Conservation (phyloP, 2,329 filamentous ascomycete species). For the Canariomyces notabilis region DNA sequence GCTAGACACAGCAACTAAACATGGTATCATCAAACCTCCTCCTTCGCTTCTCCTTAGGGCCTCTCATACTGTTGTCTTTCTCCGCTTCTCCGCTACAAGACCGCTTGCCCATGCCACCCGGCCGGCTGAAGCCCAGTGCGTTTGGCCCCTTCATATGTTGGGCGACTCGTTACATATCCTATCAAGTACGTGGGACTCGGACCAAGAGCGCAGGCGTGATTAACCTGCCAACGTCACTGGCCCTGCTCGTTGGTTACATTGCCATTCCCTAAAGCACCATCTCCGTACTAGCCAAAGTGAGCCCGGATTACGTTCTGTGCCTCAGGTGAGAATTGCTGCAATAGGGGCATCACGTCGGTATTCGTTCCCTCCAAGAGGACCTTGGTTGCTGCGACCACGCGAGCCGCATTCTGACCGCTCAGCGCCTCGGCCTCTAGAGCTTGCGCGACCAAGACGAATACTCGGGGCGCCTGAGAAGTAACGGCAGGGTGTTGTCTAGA, state of each 20-base stretch:
- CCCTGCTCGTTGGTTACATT: neutral
- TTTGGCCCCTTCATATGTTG: no score
- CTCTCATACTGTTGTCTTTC: no score
- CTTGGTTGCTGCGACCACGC: conserved; percentile 75
- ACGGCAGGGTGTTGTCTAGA: conserved; percentile 79
- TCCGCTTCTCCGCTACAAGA: no score
- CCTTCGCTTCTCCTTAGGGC: no score
- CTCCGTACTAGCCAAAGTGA: conserved; percentile 60
- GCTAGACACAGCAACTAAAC: no score
- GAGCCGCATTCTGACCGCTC: conserved; percentile 73
- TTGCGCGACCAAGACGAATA: conserved; percentile 80
- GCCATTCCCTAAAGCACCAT: neutral
- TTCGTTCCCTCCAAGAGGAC: conserved; percentile 67
- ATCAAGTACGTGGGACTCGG: no score
- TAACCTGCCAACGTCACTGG: no score
- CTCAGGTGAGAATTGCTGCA: conserved; percentile 67
- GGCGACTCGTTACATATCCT: no score
- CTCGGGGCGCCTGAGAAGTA: conserved; percentile 68
- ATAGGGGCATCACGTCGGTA: conserved; percentile 69
- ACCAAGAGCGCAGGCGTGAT: no score
- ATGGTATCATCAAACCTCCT: no score
- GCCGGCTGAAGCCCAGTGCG: no score
- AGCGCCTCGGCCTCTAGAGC: conserved; percentile 88
- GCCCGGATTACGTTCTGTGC: conserved; percentile 74
- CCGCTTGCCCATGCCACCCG: no score